Base-by-base conservation (phyloP, 352 stramenopile genomes). In the Pythium periplocum region DNA sequence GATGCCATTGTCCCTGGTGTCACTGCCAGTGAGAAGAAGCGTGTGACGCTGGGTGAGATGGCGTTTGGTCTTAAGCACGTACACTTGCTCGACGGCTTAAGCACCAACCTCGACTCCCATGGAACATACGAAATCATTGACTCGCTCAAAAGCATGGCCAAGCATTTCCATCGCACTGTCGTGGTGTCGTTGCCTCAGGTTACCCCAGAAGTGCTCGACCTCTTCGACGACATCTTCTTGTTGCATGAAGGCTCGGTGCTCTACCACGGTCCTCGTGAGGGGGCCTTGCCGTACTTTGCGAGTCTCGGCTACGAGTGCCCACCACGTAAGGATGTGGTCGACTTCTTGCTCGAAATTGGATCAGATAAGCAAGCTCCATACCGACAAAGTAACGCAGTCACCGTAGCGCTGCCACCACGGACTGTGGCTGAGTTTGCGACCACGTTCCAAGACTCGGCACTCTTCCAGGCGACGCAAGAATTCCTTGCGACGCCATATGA, bases 91-190 rank as follows among this genome's bases (percentile, higher is more conserved):
- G 89, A 97, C 61, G 77, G 92, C 64, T 93, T 98, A 53, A 87
- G 70, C 57, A 96, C 84, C n/a, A 88, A 88, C 2, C 71, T 97
- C 31, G 87, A 97, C 66, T 63, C 69, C 38, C 64, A 78, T 2
- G 90, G 85, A 6, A 93, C 88, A 3, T 92, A 73, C 57, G 87
- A 98, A 48, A 97, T 98, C 51, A 80, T 87, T 51, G 83, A 90
- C 45, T 69, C 85, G 4, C 54, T 97, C 4, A 76, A 71, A 36
- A 74, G 75, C 52, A 61, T 71, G 2, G 77, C 73, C 0, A 53
- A 58, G 11, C 73, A 81, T 39, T 73, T 81, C 38, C 71, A 78
- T 48, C 42, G 65, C 2, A 86, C 70, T 3, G 62, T 79, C 8
- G 67, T 82, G 4, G 70, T 79, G 35, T 66, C 68, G 7, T 55